phyloP scores from a whole-genome alignment of 257 asterid species.

The Euphrasia confusa region DNA sequence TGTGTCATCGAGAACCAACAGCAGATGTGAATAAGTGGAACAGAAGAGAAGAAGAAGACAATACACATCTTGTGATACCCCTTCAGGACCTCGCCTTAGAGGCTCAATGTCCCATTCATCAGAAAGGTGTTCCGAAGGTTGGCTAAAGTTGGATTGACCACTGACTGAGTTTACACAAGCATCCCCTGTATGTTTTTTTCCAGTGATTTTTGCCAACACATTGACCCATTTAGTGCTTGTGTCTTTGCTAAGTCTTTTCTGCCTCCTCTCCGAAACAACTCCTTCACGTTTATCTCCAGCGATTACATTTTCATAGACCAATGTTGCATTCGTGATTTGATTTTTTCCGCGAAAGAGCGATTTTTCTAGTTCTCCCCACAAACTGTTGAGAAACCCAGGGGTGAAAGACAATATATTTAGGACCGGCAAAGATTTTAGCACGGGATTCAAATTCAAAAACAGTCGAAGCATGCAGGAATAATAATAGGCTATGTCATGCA shows the following conservation, averaged over 20 bases:
- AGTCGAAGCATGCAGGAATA: constrained; percentile 81
- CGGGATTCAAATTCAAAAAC: constrained; percentile 61
- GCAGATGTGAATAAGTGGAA: constrained; percentile 80
- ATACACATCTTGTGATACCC: constrained; percentile 58
- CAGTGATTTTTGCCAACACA: constrained; percentile 64
- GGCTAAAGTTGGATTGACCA: constrained; percentile 32
- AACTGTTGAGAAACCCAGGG: constrained; percentile 73
- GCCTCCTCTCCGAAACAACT: constrained; percentile 41
- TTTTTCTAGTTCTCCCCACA: constrained; percentile 73
- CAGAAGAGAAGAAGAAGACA: constrained; percentile 86
- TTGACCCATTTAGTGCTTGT: constrained; percentile 71
- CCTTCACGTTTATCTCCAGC: constrained; percentile 38
- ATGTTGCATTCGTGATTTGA: constrained; percentile 27
- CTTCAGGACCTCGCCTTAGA: constrained; percentile 74
- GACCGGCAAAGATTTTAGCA: constrained; percentile 72
- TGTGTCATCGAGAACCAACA: constrained; percentile 84
- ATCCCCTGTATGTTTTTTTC: constrained; percentile 49
- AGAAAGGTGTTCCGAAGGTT: constrained; percentile 43
- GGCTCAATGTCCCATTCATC: constrained; percentile 72
- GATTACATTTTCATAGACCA: constrained; percentile 28
- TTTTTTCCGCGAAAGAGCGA: constrained; percentile 42
- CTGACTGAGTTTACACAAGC: constrained; percentile 28
- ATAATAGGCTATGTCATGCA: constrained; percentile 60
- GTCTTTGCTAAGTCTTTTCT: constrained; percentile 49
- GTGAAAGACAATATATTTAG: constrained; percentile 92